Conservation (phyloP, 1,284 basidiomycete genomes). For the Earliella scabrosa region DNA sequence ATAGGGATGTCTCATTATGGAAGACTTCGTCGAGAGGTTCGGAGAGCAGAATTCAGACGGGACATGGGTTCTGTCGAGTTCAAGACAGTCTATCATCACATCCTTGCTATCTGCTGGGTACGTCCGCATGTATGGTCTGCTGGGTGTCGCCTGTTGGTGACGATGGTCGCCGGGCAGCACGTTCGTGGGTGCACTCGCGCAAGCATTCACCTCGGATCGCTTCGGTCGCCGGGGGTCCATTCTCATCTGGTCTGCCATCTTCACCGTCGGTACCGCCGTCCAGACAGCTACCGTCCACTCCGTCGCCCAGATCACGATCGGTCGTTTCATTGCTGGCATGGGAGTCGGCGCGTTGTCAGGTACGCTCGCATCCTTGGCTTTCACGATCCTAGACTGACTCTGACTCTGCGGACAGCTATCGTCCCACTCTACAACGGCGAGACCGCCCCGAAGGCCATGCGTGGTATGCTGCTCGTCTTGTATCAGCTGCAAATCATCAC, state of each 20-base stretch:
- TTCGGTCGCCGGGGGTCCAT: constrained; percentile 76
- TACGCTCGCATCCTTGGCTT: constrained; percentile 30
- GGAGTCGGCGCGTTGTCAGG: constrained; percentile 81
- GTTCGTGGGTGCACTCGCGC: constrained; percentile 71
- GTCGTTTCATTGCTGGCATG: constrained; percentile 71
- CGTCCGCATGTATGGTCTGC: constrained; percentile 21
- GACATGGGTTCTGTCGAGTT: constrained; percentile 55
- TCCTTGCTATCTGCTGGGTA: constrained; percentile 80
- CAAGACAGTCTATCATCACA: constrained; percentile 77
- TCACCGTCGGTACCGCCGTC: constrained; percentile 72
- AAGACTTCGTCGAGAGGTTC: constrained; percentile 74
- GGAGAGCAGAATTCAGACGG: constrained; percentile 59
- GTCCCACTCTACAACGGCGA: constrained; percentile 85
- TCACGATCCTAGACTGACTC: neutral
- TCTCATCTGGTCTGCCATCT: constrained; percentile 76
- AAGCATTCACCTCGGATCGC: constrained; percentile 79
- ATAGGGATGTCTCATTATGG: constrained; percentile 82
- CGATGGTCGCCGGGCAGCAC: constrained; percentile 44
- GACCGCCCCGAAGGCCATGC: constrained; percentile 75
- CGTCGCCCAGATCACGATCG: constrained; percentile 69
- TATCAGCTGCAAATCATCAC: constrained; percentile 80
- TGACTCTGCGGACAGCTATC: constrained; percentile 49
- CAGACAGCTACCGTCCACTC: constrained; percentile 69
- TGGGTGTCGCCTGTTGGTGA: neutral
- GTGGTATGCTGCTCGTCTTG: constrained; percentile 74